Evolutionary conservation across 148 eudicot genomes (phyloP).

Genomic region (Tetragonia tetragonoides): DNA sequence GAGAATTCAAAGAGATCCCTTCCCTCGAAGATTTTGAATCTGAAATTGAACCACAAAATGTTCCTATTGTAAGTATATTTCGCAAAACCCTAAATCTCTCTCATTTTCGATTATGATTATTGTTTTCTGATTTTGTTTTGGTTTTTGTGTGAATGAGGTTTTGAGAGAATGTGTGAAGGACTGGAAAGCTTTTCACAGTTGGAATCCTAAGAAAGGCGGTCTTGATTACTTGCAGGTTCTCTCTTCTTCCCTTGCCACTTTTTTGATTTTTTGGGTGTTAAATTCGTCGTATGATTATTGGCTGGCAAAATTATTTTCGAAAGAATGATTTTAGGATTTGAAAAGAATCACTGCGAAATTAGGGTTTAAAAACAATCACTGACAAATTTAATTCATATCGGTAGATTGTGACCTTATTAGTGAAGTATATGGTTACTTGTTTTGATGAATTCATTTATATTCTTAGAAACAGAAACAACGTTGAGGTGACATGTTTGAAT

Average conservation of each 20-base stretch:
- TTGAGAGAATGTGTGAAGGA: slow-evolving; percentile 65
- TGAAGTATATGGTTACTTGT: neutral
- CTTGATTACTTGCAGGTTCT: slow-evolving; percentile 74
- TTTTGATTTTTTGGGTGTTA: neutral
- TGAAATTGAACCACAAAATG: too few species aligned
- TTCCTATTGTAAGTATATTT: too few species aligned
- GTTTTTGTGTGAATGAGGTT: slow-evolving; percentile 32
- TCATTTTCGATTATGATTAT: neutral
- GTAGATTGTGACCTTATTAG: neutral
- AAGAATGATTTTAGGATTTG: neutral
- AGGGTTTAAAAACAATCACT: neutral
- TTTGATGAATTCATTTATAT: neutral
- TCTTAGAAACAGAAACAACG: neutral
- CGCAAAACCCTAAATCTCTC: too few species aligned
- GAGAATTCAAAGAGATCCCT: too few species aligned
- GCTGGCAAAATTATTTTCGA: neutral
- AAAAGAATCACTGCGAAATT: neutral
- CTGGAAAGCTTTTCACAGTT: slow-evolving; percentile 62
- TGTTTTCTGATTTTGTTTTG: neutral
- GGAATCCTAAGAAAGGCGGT: slow-evolving; percentile 76
- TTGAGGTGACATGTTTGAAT: neutral
- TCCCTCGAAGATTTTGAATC: too few species aligned
- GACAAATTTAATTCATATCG: neutral
- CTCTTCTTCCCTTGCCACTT: neutral
- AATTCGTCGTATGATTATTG: neutral